Base-by-base conservation (phyloP, 163 green algal species). In the Coccomyxa subellipsoidea region DNA sequence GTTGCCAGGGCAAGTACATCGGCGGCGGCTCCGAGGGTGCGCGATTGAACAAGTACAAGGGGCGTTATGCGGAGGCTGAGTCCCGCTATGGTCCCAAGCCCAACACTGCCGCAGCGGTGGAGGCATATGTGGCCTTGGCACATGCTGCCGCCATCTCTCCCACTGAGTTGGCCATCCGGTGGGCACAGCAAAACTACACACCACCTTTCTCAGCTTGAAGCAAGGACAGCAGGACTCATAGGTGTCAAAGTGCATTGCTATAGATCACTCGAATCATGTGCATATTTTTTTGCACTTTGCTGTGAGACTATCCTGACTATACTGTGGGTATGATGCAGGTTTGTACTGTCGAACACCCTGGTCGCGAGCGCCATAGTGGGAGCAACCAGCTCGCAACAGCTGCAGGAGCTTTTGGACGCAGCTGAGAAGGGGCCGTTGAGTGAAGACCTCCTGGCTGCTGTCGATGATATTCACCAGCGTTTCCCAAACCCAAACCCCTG, bases 31-130 rank as follows among this genome's bases (percentile, higher is more conserved):
- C 90, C 0, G 84, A 87, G 21, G 77, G 85, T 0, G 94, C 95
- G 2, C 87, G 95, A 12, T 86, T 98, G 38, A 96, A 96, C 84
- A 91, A 88, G 40, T 98, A 98, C 89, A 88, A 82, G 36, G 90
- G 87, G n/a, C 84, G 92, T 32, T 98, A 98, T 83, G 92, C 92
- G 31, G 95, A 98, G 83, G 95, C 91, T 0, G 95, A 98, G 85
- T 91, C 81, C 12, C 86, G 93, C 12, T 98, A 98, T 83, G 91
- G 90, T 3, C 86, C 89, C 7, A 90, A 90, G 35, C 87, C 90
- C 36, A 95, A 94, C 71, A 91, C 97, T 2, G 54, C 7, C 8
- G 81, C 86, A 53, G 95, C 94, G 18, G 85, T 96, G 4, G 37
- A 53, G 9, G 88, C 81, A 12, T 98, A 98, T 84, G 83, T 81